A percentile compares a stretch with the other conserved stretches of the same genome.
phyloP scores from a whole-genome alignment of 176 grass and related monocot species.

The Phragmites australis region DNA sequence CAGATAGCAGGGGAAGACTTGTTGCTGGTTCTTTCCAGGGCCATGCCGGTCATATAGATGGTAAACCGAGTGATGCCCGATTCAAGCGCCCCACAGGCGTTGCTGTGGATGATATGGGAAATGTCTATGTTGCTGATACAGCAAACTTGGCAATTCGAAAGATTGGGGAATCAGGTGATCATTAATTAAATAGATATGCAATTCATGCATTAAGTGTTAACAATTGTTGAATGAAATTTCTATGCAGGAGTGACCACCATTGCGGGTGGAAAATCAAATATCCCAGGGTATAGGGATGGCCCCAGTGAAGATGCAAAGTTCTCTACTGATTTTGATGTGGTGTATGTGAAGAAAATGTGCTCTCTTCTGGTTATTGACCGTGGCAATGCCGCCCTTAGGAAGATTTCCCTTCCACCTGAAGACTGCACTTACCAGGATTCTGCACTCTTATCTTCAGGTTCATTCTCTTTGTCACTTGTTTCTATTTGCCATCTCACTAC shows the following conservation, averaged over 20 bases:
- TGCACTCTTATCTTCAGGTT: conserved; percentile 84
- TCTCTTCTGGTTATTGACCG: conserved; percentile 88
- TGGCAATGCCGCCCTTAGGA: conserved; percentile 94
- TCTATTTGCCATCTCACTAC: conserved; percentile 12
- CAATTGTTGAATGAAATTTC: conserved; percentile 23
- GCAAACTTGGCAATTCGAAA: conserved; percentile 92
- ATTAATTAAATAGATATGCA: not conserved
- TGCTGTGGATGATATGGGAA: conserved; percentile 87
- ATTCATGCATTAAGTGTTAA: conserved; percentile 21
- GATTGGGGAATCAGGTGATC: conserved; percentile 79
- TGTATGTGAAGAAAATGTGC: conserved; percentile 89
- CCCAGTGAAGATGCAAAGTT: conserved; percentile 99
- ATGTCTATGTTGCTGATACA: conserved; percentile 98
- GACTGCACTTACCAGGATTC: conserved; percentile 86
- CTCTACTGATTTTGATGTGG: conserved; percentile 92
- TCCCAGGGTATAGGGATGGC: conserved; percentile 91
- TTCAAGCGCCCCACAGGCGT: conserved; percentile 91
- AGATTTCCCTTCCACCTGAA: conserved; percentile 86
- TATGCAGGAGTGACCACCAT: conserved; percentile 88
- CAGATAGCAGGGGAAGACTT: conserved; percentile 93
- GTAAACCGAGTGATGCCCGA: conserved; percentile 90
- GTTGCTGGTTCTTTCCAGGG: conserved; percentile 97
- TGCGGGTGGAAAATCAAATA: conserved; percentile 96
- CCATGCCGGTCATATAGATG: conserved; percentile 85
- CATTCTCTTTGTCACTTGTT: conserved; percentile 6